These are phyloP conservation scores for Colletotrichum spaethianum DNA, from an alignment of 2,329 filamentous ascomycete genomes.

Conservation along the genomic window DNA sequence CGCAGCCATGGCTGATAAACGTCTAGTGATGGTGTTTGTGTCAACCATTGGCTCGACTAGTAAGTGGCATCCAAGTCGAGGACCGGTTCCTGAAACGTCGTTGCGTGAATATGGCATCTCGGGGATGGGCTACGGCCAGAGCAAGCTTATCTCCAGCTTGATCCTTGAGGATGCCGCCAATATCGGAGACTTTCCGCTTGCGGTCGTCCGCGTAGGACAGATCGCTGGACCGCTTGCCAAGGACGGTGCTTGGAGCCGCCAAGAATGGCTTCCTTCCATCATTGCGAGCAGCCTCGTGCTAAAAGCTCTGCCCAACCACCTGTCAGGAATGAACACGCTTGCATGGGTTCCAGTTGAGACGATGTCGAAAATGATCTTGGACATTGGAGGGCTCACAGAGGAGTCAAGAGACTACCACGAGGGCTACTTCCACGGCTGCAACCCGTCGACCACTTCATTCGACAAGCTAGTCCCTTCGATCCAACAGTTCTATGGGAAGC, in stretches of 20 bases:
- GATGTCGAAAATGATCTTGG: slow-evolving; percentile 62
- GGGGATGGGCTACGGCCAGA: slow-evolving; percentile 34
- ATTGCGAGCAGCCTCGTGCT: slow-evolving; percentile 62
- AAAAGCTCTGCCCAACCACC: slow-evolving; percentile 59
- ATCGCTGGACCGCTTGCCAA: slow-evolving; percentile 37
- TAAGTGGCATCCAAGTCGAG: slow-evolving; percentile 21
- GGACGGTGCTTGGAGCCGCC: slow-evolving; percentile 32
- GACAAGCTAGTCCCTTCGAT: slow-evolving; percentile 56
- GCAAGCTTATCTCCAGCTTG: slow-evolving; percentile 37
- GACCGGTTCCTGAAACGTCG: slow-evolving; percentile 24
- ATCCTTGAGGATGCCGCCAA: slow-evolving; percentile 35
- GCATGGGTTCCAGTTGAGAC: slow-evolving; percentile 70
- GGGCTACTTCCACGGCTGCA: slow-evolving; percentile 45
- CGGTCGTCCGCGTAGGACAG: slow-evolving; percentile 39
- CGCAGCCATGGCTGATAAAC: slow-evolving; percentile 31
- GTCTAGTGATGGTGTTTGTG: slow-evolving; percentile 32
- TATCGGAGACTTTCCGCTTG: slow-evolving; percentile 24
- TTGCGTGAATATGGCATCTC: slow-evolving; percentile 22
- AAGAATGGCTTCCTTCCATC: slow-evolving; percentile 41
- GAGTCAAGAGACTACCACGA: slow-evolving; percentile 31
- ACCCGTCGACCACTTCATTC: slow-evolving; percentile 59
- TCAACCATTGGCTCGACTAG: slow-evolving; percentile 39
- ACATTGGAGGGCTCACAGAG: slow-evolving; percentile 53
- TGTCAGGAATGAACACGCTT: slow-evolving; percentile 60
- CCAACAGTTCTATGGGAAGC: slow-evolving; percentile 55